Evolutionary conservation across 2,329 filamentous ascomycete species (phyloP), one percentile per base, ranked within the genome.

Genomic region (Mycosphaerella sp.): DNA sequence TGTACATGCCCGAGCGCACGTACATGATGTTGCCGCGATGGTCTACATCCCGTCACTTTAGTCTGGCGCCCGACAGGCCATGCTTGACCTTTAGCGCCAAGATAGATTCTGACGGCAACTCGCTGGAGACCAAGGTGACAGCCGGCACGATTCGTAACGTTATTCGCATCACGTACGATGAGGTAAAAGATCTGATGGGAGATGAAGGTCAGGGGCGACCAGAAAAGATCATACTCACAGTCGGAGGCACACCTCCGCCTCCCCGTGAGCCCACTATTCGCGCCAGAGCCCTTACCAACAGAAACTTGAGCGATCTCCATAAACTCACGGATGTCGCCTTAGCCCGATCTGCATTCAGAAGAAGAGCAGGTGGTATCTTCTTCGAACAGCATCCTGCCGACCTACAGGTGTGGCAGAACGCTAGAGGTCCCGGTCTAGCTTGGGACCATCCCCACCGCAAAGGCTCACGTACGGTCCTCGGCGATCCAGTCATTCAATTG

Each of bases 1-100:
- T 80, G 6, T 85, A 79, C 54, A 73, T 82, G 28, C 79, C 78
- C 0, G 78, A 82, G 56, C 67, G 73, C 28, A 69, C 72, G 6
- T 81, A 77, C 57, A 74, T 76, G 8, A 82, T 84, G 76, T 59
- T 84, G 14, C 79, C 79, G 1, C 64, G 64, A 2, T 71, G 70
- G 62, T 61, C 76, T 6, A 73, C 76, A 0, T 67, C 75, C n/a
- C 60, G 63, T 1, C 64, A 76, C 52, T 79, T 84, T 64, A 81
- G 78, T 63, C 67, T 85, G 42, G 71, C 64, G 2, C 65, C 66
- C 6, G 67, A 76, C 39, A 72, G 79, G n/a, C 79, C 80, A 2
- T 76, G 75, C 12, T 66, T 85, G 28, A 84, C 81, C 0, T 79
- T 84, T 61, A 83, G 79, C 59, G 77, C 78, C 6, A 75, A 75